phyloP scores from a whole-genome alignment of 139 green algal species.

The Asterochloris erici region DNA sequence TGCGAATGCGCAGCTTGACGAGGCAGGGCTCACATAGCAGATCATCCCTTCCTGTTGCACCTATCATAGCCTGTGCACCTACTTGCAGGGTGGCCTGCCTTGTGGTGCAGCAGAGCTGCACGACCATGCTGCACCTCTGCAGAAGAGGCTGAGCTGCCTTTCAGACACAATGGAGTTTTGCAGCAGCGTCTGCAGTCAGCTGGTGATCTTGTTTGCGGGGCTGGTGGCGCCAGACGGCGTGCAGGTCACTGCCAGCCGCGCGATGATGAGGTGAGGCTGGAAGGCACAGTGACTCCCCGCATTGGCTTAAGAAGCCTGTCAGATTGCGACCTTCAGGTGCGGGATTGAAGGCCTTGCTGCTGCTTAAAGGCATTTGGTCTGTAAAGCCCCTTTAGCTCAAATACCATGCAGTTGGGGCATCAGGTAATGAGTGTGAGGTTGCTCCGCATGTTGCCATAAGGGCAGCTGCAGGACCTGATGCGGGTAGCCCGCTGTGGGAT shows the following conservation, averaged over 20 bases:
- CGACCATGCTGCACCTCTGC: not conserved
- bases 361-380: not conserved
- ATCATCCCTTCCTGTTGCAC: not conserved
- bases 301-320: not conserved
- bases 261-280: not conserved
- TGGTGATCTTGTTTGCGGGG: constrained; percentile 16
- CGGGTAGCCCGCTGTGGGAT: too few species aligned
- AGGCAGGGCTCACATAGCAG: not conserved
- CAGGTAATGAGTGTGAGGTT: not conserved
- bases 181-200: too few species aligned
- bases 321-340: not conserved
- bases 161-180: too few species aligned
- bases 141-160: not conserved
- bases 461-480: too few species aligned
- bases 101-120: not conserved
- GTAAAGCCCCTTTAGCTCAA: not conserved
- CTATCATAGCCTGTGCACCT: not conserved
- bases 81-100: not conserved
- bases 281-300: not conserved
- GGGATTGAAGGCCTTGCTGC: not conserved
- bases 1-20: too few species aligned
- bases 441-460: too few species aligned
- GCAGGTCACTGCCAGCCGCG: not conserved
- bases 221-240: constrained; percentile 14
- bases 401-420: not conserved